Evolutionary conservation across 345 rosid genomes (phyloP), one percentile per base, ranked within the genome.

Genomic region (Sisymbrium irio): DNA sequence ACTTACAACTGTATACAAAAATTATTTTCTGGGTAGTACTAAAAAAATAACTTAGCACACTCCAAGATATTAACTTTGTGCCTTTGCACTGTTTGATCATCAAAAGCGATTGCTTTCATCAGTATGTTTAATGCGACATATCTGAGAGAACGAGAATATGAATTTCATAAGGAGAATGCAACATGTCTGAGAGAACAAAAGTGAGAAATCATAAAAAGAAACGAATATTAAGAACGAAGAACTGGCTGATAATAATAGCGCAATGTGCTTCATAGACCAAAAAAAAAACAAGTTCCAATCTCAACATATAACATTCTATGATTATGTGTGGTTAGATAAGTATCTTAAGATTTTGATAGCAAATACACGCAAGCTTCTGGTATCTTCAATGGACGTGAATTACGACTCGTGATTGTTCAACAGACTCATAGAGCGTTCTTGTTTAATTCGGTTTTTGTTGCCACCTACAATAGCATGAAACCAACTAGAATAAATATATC

Each of bases 381-480:
- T 90, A 69, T 95, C 99, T 82, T 92, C 99, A 77, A 92, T 85
- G 85, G 98, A n/a, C n/a, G n/a, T n/a, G n/a, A n/a, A n/a, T n/a
- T n/a, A n/a, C n/a, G n/a, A n/a, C n/a, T 90, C 98, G 90, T 88
- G 65, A 95, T 95, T 63, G 99, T 74, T 88, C 96, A 74, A 95
- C 99, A 79, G 96, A 95, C 78, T 95, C 96, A 80, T 95, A 95
- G 27, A 95, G 98, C 96, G 83, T 95, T 95, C 83, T 92, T 95
- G 80, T 95, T 92, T 66, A 98, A 85, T 79, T 95, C 98, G 3
- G 97, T 92, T 89, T 90, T 95, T 68, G 99, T 92, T 63, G 99
- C 98, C 85, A 95, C 99, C 99, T 95, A 70, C 69, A 77, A 74
- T 57, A 70, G 53, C 36, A 83, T 20, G 9, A 56, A 41, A 60